These are phyloP conservation scores for Pseudozyma sp. DNA, from an alignment of 1,284 basidiomycete species.

Conservation along the genomic window DNA sequence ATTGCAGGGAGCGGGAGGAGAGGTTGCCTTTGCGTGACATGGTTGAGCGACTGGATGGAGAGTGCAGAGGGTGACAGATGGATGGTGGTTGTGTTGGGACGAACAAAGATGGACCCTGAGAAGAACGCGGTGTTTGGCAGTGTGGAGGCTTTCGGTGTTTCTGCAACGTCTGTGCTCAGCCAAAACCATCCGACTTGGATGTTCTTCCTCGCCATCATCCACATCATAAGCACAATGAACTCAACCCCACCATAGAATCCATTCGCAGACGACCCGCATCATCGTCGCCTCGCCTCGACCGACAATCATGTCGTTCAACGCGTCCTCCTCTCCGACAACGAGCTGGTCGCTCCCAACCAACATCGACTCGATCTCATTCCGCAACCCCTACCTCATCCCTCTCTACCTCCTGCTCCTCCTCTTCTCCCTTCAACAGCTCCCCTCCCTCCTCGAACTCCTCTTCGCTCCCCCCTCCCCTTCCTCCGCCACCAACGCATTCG, in stretches of 20 bases:
- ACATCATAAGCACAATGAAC: too few species aligned
- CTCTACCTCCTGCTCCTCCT: slow-evolving; percentile 22
- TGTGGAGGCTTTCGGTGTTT: too few species aligned
- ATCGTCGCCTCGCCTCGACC: too few species aligned
- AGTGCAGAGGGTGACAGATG: background rate
- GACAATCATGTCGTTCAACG: background rate
- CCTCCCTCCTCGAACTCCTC: slow-evolving; percentile 21
- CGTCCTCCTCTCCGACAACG: background rate
- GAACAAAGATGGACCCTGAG: too few species aligned
- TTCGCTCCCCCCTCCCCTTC: slow-evolving; percentile 5
- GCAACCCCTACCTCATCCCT: slow-evolving; percentile 2
- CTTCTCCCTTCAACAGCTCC: slow-evolving; percentile 2
- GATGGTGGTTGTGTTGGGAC: background rate
- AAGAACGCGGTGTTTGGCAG: too few species aligned
- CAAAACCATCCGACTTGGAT: too few species aligned
- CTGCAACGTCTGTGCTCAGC: too few species aligned
- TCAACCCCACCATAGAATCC: too few species aligned
- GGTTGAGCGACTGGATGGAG: too few species aligned
- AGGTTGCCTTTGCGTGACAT: slow-evolving; percentile 33
- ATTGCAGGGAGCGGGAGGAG: slow-evolving; percentile 31
- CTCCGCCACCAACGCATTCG: slow-evolving; percentile 16
- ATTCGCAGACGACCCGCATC: too few species aligned
- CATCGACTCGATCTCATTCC: background rate
- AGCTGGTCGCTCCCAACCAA: background rate
- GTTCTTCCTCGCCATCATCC: too few species aligned